Evolutionary conservation across 257 asterid species (phyloP).

Genomic region (Fraxinus cuspidata): DNA sequence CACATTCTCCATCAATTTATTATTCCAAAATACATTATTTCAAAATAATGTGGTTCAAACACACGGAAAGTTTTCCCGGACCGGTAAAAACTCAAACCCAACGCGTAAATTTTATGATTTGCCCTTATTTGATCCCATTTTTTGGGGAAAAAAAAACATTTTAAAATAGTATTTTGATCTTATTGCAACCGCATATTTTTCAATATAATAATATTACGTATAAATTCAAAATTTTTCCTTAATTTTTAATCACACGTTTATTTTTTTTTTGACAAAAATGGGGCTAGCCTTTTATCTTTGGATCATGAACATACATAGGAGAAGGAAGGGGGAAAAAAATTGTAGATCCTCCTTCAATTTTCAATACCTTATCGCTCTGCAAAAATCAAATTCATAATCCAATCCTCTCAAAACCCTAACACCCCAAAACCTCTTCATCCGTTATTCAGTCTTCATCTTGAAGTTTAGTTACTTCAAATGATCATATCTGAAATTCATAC

Average conservation of each 20-base stretch:
- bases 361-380: constrained; percentile 9
- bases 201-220: no score
- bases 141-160: no score
- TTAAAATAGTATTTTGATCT: no score
- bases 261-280: no score
- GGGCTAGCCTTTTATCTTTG: no score
- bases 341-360: neutral
- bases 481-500: constrained; percentile 25
- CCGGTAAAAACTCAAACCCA: neutral
- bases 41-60: no score
- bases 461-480: constrained; percentile 18
- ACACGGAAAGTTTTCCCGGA: neutral
- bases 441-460: neutral
- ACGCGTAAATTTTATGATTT: neutral
- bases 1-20: no score
- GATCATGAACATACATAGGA: neutral
- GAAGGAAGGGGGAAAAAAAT: neutral
- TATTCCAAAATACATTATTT: no score
- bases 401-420: constrained; percentile 31
- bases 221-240: no score
- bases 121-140: no score
- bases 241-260: no score
- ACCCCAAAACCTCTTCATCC: neutral
- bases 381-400: constrained; percentile 30
- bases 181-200: no score